phyloP scores from a whole-genome alignment of 2,329 filamentous ascomycete genomes.

The Calycina marina region DNA sequence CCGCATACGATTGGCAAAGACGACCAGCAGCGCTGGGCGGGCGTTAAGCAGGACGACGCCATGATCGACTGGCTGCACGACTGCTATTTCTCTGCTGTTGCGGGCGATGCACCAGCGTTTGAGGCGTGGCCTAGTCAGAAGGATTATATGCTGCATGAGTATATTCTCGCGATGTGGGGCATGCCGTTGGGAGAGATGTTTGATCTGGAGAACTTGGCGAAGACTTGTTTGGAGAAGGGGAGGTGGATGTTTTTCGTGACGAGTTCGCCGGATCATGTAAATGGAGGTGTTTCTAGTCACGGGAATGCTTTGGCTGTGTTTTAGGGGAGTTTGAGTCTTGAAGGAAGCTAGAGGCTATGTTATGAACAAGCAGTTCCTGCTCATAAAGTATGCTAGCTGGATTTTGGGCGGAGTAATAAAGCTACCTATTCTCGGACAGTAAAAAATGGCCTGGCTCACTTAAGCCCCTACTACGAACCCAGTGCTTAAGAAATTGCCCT shows the following conservation, averaged over 20 bases:
- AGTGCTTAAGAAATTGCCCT: no score
- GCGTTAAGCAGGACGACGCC: constrained; percentile 31
- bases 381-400: no score
- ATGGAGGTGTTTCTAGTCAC: background rate
- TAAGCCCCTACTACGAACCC: no score
- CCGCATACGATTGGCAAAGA: constrained; percentile 25
- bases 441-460: no score
- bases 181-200: constrained; percentile 33
- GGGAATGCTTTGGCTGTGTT: background rate
- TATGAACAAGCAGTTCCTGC: no score
- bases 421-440: no score
- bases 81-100: constrained; percentile 27
- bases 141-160: constrained; percentile 19
- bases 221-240: constrained; percentile 22
- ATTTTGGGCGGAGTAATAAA: no score
- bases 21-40: constrained; percentile 26
- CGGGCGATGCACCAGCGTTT: constrained; percentile 26
- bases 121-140: constrained; percentile 14
- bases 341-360: no score
- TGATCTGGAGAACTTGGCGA: constrained; percentile 26
- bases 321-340: background rate
- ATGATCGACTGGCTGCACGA: constrained; percentile 29
- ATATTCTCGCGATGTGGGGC: constrained; percentile 32
- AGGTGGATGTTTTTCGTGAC: constrained; percentile 31
- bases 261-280: background rate